Base-by-base conservation (phyloP, 805 yeast genomes). In the Candida nemodendra region DNA sequence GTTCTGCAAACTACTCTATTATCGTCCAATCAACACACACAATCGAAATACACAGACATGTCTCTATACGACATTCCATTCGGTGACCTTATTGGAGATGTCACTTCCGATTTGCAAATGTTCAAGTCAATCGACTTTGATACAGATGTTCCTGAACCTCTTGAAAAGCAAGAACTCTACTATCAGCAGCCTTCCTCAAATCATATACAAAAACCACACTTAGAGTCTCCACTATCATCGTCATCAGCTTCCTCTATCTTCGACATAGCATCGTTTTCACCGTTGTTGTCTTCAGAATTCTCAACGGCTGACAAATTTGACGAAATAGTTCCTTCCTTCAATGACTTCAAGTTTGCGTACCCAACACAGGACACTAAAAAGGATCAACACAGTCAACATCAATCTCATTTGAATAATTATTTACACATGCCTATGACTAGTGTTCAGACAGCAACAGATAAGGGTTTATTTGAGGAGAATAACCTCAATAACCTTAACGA, bases 201-300 rank as follows among this genome's bases (percentile, higher is more conserved):
- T 21, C 7, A 21, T 8, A 11, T 21, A 11, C 7, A 21, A 11
- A 32, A 15, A 13, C 36, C 29, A 4, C 21, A 37, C 17, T 22
- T 38, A 34, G 48, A 46, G 35, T 49, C 50, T 9, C 53, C 53
- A 2, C 18, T 44, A 13, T 48, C 53, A n/a, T 44, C 53, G 4
- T 42, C 48, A 2, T 45, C 53, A 11, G 38, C 51, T 4, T 45
- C 50, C 6, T 43, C 53, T 6, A 18, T 45, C 4, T 46, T 46
- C 27, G 50, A 45, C 28, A 42, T 34, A n/a, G 24, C 42, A 15
- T 29, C 32, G 4, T 45, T 41, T 23, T 38, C 53, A 7, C 46
- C 44, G 4, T 21, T 44, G 11, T 32, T 40, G n/a, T 30, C 42
- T 4, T 39, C 42, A n/a, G 45, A 44, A 27, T 39, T 44, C 27